Base-by-base conservation (phyloP, 2,329 filamentous ascomycete genomes). In the Talaromyces sp. region DNA sequence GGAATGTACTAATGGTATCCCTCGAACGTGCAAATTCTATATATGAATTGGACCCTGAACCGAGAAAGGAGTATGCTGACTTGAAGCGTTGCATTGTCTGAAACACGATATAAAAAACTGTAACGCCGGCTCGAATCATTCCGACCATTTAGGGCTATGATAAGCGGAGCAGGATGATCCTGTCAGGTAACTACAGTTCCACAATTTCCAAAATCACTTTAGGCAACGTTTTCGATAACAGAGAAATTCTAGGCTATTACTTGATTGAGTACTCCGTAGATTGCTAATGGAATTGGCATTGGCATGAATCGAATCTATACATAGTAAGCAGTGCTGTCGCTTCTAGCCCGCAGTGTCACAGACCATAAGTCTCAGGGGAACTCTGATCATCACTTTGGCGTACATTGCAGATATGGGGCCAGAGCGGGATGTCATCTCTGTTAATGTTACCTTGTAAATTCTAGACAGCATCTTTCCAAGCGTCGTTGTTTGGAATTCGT, bases 71-170 rank as follows among this genome's bases (percentile, higher is more conserved):
- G 18, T 31, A 57, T 28, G 54, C 37, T 57, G 54, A 57, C 37
- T 28, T 7, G 33, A 57, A 57, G 25, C 37, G 54, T 57, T 57
- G 54, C 54, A 57, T 42, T 40, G 28, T 40, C 21, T 39, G 54
- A 57, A 57, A 39, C 54, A 28, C 23, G 23, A 42, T 40, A 9
- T 42, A 11, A 11, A 28, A 40, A 39, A 40, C 54, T 40, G 37
- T 12, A 39, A 33, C 48, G 48, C 48, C 48, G 28, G 28, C 5
- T 33, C 28, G 5, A 18, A 18, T 42, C 4, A 23, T 14, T n/a
- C 21, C 35, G 28, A 28, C 25, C 37, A 42, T 11, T 28, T n/a
- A 6, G 35, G 33, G 33, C 6, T 18, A 25, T 25, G 31, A 56
- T 56, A 40, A 9, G 33, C 33, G 3, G 48, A 28, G 28, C 48